phyloP scores from a whole-genome alignment of 306 rosid species.

The Rosa persica region DNA sequence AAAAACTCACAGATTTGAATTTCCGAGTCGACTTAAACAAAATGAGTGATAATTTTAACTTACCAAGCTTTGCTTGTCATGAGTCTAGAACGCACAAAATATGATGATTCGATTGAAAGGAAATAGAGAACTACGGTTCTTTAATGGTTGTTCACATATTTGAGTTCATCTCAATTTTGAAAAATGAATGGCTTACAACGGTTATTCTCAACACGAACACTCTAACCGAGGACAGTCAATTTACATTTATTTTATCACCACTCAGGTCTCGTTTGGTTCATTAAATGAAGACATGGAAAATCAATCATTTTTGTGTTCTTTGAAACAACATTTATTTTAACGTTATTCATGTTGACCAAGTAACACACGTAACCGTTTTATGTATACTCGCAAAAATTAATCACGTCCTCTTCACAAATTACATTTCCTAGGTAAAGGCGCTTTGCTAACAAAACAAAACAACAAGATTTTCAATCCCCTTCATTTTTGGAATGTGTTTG shows the following conservation, averaged over 20 bases:
- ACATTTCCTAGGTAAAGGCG: background rate
- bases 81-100: background rate
- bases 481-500: background rate
- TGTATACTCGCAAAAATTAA: background rate
- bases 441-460: background rate
- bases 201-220: background rate
- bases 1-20: background rate
- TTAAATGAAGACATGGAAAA: background rate
- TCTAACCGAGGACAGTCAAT: background rate
- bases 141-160: background rate
- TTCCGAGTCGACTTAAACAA: background rate
- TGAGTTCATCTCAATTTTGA: background rate
- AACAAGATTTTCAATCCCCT: background rate
- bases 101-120: background rate
- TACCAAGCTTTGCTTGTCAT: background rate
- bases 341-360: background rate
- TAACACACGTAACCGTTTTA: background rate
- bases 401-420: background rate
- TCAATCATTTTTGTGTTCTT: background rate
- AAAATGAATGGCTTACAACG: background rate
- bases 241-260: background rate
- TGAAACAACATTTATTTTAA: background rate
- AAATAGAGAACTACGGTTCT: no score
- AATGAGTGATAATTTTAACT: background rate
- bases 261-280: background rate